Evolutionary conservation across 1,139 yeast species (phyloP).

Genomic region (Hemisphaericaspora lyxosophila): DNA sequence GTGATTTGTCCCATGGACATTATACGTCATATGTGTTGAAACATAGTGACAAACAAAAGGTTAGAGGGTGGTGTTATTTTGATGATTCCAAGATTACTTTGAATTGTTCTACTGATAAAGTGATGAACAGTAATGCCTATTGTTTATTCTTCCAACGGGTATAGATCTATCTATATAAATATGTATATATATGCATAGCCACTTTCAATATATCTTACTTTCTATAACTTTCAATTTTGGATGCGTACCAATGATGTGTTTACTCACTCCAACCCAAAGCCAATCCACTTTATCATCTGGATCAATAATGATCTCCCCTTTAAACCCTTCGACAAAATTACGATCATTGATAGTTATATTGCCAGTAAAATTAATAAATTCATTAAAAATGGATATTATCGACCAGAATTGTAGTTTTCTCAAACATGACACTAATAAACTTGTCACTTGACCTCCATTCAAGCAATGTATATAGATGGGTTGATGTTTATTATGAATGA

Average conservation of each 20-base stretch:
- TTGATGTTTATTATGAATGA: constrained; percentile 57
- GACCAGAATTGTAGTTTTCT: constrained; percentile 89
- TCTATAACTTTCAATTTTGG: constrained; percentile 41
- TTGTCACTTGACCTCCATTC: constrained; percentile 86
- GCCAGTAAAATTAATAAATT: constrained; percentile 76
- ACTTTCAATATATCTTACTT: constrained; percentile 1
- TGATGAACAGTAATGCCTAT: constrained; percentile 66
- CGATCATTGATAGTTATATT: constrained; percentile 81
- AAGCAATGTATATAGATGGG: constrained; percentile 85
- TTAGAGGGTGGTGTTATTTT: constrained; percentile 68
- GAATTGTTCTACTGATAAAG: constrained; percentile 42
- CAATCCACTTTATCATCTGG: constrained; percentile 58
- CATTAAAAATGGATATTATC: constrained; percentile 81
- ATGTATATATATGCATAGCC: too few relatives aligned
- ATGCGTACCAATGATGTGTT: constrained; percentile 50
- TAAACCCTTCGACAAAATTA: constrained; percentile 76
- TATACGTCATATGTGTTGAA: constrained; percentile 84
- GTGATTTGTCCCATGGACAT: constrained; percentile 83
- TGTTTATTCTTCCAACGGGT: constrained; percentile 64
- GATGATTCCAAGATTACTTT: constrained; percentile 65
- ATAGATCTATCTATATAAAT: too few relatives aligned
- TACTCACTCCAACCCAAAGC: constrained; percentile 74
- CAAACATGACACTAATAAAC: constrained; percentile 80
- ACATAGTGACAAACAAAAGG: constrained; percentile 32
- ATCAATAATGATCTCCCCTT: constrained; percentile 57